phyloP scores from a whole-genome alignment of 192 early-diverging fungal species.

The Spinellus fusiger region DNA sequence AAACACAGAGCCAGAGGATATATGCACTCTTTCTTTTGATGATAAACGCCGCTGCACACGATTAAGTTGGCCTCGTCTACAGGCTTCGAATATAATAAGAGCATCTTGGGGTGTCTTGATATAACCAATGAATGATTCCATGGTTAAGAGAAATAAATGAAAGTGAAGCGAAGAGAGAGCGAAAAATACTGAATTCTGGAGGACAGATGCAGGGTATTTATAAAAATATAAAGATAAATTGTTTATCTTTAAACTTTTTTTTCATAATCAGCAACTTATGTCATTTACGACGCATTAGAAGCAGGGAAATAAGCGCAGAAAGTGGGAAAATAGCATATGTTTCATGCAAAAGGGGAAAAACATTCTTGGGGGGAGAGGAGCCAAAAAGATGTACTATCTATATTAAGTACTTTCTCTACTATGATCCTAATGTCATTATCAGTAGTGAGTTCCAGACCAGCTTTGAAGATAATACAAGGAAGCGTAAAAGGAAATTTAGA shows the following conservation, averaged over 20 bases:
- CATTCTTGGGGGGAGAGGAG: conserved; percentile 19
- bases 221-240: background rate
- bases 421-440: too few relatives aligned
- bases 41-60: conserved; percentile 77
- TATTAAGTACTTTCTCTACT: too few relatives aligned
- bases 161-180: background rate
- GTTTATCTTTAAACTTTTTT: conserved; percentile 1
- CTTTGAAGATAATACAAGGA: too few relatives aligned
- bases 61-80: conserved; percentile 64
- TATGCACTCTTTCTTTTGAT: conserved; percentile 73
- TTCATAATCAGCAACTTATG: conserved; percentile 22
- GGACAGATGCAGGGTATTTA: background rate
- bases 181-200: conserved; percentile 1
- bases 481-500: too few relatives aligned
- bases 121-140: conserved; percentile 82
- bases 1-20: conserved; percentile 83
- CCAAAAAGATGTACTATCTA: too few relatives aligned
- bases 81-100: conserved; percentile 85
- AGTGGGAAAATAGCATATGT: conserved; percentile 15
- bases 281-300: conserved; percentile 3
- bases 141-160: conserved; percentile 20
- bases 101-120: conserved; percentile 86
- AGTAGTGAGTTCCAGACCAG: too few relatives aligned
- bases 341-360: conserved; percentile 26
- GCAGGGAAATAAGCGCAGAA: conserved; percentile 6